These are phyloP conservation scores for Clarireedia sp. DNA, from an alignment of 2,329 filamentous ascomycete species.

Conservation along the genomic window DNA sequence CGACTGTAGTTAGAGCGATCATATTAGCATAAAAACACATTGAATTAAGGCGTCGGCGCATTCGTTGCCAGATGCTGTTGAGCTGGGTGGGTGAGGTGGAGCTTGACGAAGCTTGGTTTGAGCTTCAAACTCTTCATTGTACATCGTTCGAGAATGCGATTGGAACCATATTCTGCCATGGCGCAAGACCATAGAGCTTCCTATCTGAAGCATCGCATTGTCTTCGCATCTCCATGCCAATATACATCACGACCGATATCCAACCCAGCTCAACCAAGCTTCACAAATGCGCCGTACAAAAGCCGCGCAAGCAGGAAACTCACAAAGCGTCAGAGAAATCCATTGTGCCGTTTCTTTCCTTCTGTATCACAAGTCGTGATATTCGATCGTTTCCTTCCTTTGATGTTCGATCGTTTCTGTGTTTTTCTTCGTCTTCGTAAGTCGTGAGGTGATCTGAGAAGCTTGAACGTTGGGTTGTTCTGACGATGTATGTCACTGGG, in stretches of 20 bases:
- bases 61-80: conserved; percentile 14
- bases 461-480: no score
- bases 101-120: not conserved
- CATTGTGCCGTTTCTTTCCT: conserved; percentile 42
- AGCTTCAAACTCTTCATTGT: not conserved
- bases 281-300: conserved; percentile 1
- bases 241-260: not conserved
- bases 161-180: not conserved
- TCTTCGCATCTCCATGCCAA: not conserved
- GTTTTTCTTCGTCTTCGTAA: no score
- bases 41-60: not conserved
- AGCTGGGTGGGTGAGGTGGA: not conserved
- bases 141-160: not conserved
- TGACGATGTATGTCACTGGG: not conserved
- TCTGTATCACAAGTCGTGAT: not conserved
- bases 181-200: not conserved
- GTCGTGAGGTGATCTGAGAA: no score
- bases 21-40: conserved; percentile 22
- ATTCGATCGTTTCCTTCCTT: not conserved
- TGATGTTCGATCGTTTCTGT: not conserved
- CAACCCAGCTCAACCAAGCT: not conserved
- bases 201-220: not conserved
- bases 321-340: conserved; percentile 91
- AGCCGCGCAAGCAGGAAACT: conserved; percentile 33
- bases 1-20: conserved; percentile 51